These are phyloP conservation scores for Linum lewisii DNA, from an alignment of 345 rosid genomes.

Conservation along the genomic window DNA sequence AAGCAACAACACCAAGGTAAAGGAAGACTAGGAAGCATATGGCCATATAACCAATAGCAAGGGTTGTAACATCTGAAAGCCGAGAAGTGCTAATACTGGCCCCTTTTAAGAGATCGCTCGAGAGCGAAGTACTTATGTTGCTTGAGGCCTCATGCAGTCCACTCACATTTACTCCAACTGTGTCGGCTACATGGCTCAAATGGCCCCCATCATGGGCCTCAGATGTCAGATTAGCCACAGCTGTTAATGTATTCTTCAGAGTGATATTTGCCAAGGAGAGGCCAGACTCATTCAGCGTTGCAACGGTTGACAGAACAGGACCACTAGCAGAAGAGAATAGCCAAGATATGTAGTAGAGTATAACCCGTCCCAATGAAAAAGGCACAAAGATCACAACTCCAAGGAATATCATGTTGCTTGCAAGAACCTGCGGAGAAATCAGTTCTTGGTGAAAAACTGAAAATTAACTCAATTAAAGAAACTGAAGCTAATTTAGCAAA, in stretches of 20 bases:
- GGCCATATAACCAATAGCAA: slow-evolving; percentile 83
- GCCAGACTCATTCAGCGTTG: slow-evolving; percentile 60
- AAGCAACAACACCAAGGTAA: slow-evolving; percentile 69
- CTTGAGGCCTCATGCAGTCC: slow-evolving; percentile 45
- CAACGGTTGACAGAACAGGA: slow-evolving; percentile 50
- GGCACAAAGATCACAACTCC: slow-evolving; percentile 91
- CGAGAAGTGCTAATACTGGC: slow-evolving; percentile 57
- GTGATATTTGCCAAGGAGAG: slow-evolving; percentile 66
- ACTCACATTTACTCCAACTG: slow-evolving; percentile 55
- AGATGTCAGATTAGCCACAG: slow-evolving; percentile 70
- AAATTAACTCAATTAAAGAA: not conserved
- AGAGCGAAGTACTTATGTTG: slow-evolving; percentile 39
- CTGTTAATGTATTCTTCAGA: slow-evolving; percentile 56
- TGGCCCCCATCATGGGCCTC: slow-evolving; percentile 51
- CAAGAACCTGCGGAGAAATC: slow-evolving; percentile 67
- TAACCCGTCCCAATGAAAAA: slow-evolving; percentile 78
- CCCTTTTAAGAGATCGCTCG: slow-evolving; percentile 56
- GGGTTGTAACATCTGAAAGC: slow-evolving; percentile 91
- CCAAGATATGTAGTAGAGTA: slow-evolving; percentile 65
- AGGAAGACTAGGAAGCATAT: slow-evolving; percentile 61
- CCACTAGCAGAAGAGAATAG: slow-evolving; percentile 72
- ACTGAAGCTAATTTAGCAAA: not conserved
- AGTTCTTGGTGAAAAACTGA: not conserved
- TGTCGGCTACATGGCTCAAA: slow-evolving; percentile 50
- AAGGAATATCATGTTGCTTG: slow-evolving; percentile 98